A percentile compares a stretch with the other conserved stretches of the same genome.
These are phyloP conservation scores for Epichloe amarillans DNA, from an alignment of 2,329 filamentous ascomycete species.

Conservation along the genomic window DNA sequence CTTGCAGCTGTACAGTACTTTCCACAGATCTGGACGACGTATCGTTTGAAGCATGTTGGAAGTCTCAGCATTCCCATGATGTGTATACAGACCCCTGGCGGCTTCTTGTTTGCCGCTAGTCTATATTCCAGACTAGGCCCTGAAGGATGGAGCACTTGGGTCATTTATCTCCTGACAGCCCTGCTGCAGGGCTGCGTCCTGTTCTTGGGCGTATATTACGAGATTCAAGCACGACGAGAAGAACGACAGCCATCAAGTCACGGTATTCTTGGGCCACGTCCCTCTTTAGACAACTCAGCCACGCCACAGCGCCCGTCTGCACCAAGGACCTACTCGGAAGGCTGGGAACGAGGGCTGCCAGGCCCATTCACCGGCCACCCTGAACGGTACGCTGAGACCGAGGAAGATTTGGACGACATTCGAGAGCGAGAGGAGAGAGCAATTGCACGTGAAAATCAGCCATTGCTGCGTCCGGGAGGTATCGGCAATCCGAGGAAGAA, in stretches of 20 bases:
- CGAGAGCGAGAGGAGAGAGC: constrained; percentile 37
- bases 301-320: constrained; percentile 23
- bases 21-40: constrained; percentile 90
- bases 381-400: constrained; percentile 36
- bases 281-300: constrained; percentile 15
- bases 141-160: constrained; percentile 91
- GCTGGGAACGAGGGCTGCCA: constrained; percentile 36
- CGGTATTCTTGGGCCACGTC: constrained; percentile 14
- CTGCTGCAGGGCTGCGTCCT: constrained; percentile 71
- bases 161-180: constrained; percentile 79
- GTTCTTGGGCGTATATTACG: constrained; percentile 66
- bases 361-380: constrained; percentile 39
- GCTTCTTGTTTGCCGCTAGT: constrained; percentile 78
- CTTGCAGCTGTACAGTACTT: constrained; percentile 85
- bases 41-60: constrained; percentile 69
- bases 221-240: constrained; percentile 34
- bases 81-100: constrained; percentile 92
- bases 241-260: constrained; percentile 12
- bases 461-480: constrained; percentile 35
- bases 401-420: constrained; percentile 37
- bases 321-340: constrained; percentile 33
- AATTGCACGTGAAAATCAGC: constrained; percentile 36
- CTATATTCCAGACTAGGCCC: constrained; percentile 66
- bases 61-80: constrained; percentile 96
- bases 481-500: constrained; percentile 32